Base-by-base conservation (phyloP, 768 basidiomycete genomes). In the Wakefieldia striispora region DNA sequence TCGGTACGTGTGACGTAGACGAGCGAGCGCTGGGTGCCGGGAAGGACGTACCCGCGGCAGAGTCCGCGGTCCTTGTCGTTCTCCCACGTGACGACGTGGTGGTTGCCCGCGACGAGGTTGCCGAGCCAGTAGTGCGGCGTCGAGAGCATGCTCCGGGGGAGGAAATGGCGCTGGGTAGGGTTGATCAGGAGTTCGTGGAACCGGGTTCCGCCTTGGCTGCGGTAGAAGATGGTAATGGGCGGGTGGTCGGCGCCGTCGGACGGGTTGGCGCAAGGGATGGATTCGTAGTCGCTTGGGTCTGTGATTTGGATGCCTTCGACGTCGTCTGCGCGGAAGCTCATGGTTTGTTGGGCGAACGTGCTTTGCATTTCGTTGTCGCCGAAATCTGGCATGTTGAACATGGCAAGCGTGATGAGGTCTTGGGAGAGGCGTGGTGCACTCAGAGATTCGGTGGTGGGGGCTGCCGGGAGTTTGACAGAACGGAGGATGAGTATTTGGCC, bases 401-500 rank as follows among this genome's bases (percentile, higher is more conserved):
- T 60, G 40, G 57, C 62, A 1, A 68, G 24, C 35, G 64, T 65
- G 48, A 68, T 60, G 17, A 67, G 55, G 20, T 68, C 66, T 29
- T 58, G 59, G 10, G 66, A 49, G 12, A 43, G 39, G 11, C 53
- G 59, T 4, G 62, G 64, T 20, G 46, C 52, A 4, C 53, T 54
- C 23, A 40, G 33, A 26, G 26, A 41, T n/a, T 54, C 49, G 17
- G 19, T 13, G 21, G 3, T 21, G 1, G 57, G 53, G 5, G 40
- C 16, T 5, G 21, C 42, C 29, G 58, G 54, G 33, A 61, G 57
- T 35, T 58, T 61, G 40, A 77, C 54, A 4, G 70, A 67, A 31
- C 83, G 80, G 40, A 82, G 70, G 45, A 82, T 69, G 19, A 84
- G 66, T 12, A 84, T 63, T 45, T 79, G 72, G 9, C 69, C 65